phyloP scores from a whole-genome alignment of 2,329 filamentous ascomycete species.

The Fusarium udum region DNA sequence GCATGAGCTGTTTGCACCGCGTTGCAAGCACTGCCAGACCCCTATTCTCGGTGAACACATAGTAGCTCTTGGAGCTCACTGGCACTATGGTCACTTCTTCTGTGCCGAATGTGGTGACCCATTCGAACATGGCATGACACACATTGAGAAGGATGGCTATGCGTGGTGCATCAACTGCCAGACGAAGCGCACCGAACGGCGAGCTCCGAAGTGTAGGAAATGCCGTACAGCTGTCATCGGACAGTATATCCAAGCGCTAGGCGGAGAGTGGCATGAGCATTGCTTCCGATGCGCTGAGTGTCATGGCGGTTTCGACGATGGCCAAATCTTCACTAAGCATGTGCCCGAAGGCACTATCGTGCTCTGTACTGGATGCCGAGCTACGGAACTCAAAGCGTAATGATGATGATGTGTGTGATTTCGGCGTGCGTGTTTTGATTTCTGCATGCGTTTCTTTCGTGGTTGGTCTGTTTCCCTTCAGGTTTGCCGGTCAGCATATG shows the following conservation, averaged over 20 bases:
- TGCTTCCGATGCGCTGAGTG: conserved; percentile 85
- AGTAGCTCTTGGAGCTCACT: conserved; percentile 92
- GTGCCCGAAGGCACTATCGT: conserved; percentile 61
- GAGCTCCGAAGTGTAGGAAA: conserved; percentile 85
- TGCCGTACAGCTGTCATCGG: conserved; percentile 88
- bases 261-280: conserved; percentile 90
- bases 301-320: conserved; percentile 68
- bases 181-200: conserved; percentile 88
- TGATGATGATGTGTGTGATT: conserved; percentile 24
- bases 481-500: conserved; percentile 8
- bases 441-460: neutral
- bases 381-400: conserved; percentile 66
- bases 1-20: conserved; percentile 91
- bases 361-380: conserved; percentile 69
- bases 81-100: conserved; percentile 98
- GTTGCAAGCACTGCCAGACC: conserved; percentile 95
- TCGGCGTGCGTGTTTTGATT: conserved; percentile 23
- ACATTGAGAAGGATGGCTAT: conserved; percentile 95
- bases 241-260: conserved; percentile 87
- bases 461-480: conserved; percentile 1
- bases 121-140: conserved; percentile 76
- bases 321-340: conserved; percentile 70
- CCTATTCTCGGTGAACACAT: conserved; percentile 96
- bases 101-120: conserved; percentile 98
- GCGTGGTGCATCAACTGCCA: conserved; percentile 97